phyloP scores from a whole-genome alignment of 805 yeast genomes.

The Nakazawaea sp. region DNA sequence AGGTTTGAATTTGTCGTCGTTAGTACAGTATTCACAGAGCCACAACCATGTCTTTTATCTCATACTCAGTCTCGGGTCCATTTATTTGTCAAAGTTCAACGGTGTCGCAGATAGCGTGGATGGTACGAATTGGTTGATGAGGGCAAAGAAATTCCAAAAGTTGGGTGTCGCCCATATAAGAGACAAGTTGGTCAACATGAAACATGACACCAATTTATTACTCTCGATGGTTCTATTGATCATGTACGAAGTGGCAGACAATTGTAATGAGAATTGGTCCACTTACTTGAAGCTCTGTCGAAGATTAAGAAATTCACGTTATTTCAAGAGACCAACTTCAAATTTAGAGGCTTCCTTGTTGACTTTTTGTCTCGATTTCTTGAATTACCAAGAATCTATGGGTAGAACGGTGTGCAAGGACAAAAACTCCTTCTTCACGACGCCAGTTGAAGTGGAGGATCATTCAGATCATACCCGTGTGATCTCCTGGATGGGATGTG shows the following conservation, averaged over 20 bases:
- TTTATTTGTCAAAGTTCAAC: slow-evolving; percentile 7
- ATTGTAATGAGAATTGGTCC: slow-evolving; percentile 11
- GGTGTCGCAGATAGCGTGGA: not conserved
- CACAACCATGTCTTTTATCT: slow-evolving; percentile 10
- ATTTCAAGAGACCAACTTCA: slow-evolving; percentile 12
- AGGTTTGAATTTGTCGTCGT: slow-evolving; percentile 6
- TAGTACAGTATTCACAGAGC: slow-evolving; percentile 10
- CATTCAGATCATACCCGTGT: slow-evolving; percentile 8
- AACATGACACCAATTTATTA: slow-evolving; percentile 4
- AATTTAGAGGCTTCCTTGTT: slow-evolving; percentile 7
- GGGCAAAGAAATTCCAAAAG: slow-evolving; percentile 2
- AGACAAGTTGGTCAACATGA: not conserved
- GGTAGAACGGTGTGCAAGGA: slow-evolving; percentile 13
- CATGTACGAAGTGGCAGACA: slow-evolving; percentile 11
- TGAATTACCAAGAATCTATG: slow-evolving; percentile 12
- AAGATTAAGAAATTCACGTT: slow-evolving; percentile 1
- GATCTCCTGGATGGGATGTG: slow-evolving; percentile 29
- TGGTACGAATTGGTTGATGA: not conserved
- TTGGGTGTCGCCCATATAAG: not conserved
- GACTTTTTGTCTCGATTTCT: slow-evolving; percentile 9
- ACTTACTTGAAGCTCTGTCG: slow-evolving; percentile 4
- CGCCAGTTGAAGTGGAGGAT: slow-evolving; percentile 11
- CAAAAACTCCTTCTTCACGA: slow-evolving; percentile 14
- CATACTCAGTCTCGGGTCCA: slow-evolving; percentile 10
- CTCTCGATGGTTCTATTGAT: slow-evolving; percentile 8